Evolutionary conservation across 345 rosid species (phyloP), one percentile per base, ranked within the genome.

Genomic region (Diplotaxis tenuifolia): DNA sequence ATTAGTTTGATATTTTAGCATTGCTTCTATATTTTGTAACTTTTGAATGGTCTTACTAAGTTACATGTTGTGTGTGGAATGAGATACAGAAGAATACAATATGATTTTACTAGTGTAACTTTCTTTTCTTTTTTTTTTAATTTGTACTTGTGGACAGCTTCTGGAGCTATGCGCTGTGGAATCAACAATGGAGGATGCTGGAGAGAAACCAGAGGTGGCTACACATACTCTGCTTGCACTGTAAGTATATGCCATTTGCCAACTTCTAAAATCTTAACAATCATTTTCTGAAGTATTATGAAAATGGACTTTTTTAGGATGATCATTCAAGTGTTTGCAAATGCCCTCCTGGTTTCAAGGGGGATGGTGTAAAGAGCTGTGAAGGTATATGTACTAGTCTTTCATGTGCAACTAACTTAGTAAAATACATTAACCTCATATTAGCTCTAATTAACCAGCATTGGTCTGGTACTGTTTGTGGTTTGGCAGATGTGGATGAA

Each of bases 161-260:
- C 65, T 34, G 65, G 65, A 19, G 28, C 65, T 34, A 2, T 61
- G 27, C 65, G n/a, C 28, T 61, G 65, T 61, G 49, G 28, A 61
- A 61, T 61, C 16, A 61, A 32, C 65, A 61, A 61, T 34, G 65
- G 65, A 61, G 65, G 65, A 32, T 61, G 65, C 65, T 61, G 65
- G 65, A 61, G 65, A 61, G 65, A 61, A 19, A 61, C 65, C 5
- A 12, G 65, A 61, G 65, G 49, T 34, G 65, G 49, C 47, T 34
- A 61, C 49, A 34, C 65, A 61, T 61, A 61, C 49, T 61, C 65
- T 5, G 47, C 65, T 61, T 61, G 65, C 65, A 12, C 20, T 20
- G 65, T 61, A 34, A 61, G 65, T 34, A 61, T 29, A 59, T 16
- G 23, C 12, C 28, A 34, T 19, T 16, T 32, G 15, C 20, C 10